Evolutionary conservation across 495 filamentous ascomycete genomes (phyloP).

Genomic region (Trypethelium eluteriae): DNA sequence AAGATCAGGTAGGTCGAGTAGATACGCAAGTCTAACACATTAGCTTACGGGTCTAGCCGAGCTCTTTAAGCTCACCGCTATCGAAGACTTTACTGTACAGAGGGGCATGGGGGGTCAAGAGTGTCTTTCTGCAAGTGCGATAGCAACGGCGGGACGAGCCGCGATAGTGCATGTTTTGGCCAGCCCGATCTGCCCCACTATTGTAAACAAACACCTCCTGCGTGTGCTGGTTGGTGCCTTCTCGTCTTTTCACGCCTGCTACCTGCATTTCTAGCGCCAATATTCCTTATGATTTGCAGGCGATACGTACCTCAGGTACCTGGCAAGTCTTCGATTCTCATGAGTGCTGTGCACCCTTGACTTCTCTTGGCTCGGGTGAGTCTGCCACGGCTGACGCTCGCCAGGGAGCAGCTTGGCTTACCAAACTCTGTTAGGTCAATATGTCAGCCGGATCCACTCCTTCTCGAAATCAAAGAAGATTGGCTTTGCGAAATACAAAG

Average conservation of each 20-base stretch:
- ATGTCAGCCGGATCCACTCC: conserved; percentile 13
- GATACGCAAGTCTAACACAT: too few relatives aligned
- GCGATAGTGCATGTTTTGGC: not conserved
- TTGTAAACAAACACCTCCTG: conserved; percentile 4
- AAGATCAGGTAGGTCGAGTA: too few relatives aligned
- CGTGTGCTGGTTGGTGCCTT: conserved; percentile 7
- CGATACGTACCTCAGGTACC: not conserved
- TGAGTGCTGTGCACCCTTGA: conserved; percentile 12
- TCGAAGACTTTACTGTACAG: too few relatives aligned
- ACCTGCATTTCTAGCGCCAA: conserved; percentile 11
- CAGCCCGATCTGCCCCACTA: not conserved
- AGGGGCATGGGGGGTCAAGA: not conserved
- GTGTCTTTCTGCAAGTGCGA: not conserved
- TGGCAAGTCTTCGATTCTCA: not conserved
- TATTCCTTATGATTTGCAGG: not conserved
- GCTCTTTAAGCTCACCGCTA: too few relatives aligned
- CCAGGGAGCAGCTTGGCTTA: not conserved
- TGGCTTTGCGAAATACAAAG: conserved; percentile 26
- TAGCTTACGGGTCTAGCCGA: too few relatives aligned
- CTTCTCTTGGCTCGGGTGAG: not conserved
- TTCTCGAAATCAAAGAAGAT: conserved; percentile 19
- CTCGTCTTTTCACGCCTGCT: not conserved
- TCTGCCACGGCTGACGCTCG: not conserved
- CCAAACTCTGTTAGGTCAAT: not conserved
- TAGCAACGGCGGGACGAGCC: conserved; percentile 10